phyloP scores from a whole-genome alignment of 441 rosid species.

The Populus tomentosa region DNA sequence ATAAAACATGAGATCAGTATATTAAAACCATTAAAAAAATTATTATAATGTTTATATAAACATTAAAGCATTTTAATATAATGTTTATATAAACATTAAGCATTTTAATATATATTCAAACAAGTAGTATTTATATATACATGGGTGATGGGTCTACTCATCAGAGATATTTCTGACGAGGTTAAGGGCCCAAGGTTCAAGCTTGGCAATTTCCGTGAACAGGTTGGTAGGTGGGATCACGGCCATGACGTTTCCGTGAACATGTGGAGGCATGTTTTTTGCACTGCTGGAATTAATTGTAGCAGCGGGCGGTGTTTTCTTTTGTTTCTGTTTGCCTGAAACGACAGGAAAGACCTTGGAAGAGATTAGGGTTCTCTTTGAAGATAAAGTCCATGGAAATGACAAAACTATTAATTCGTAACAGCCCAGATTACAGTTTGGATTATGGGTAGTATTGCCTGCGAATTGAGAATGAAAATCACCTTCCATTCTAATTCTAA shows the following conservation, averaged over 20 bases:
- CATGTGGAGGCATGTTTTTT: slow-evolving; percentile 51
- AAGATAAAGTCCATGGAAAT: slow-evolving; percentile 19
- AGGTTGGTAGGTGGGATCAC: slow-evolving; percentile 49
- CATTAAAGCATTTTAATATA: too few species aligned
- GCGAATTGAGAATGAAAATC: too few species aligned
- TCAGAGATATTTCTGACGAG: slow-evolving; percentile 51
- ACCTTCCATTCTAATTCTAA: too few species aligned
- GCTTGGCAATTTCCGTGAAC: too few species aligned
- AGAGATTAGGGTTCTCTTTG: slow-evolving; percentile 42
- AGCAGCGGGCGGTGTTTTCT: slow-evolving; percentile 30
- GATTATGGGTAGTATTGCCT: too few species aligned
- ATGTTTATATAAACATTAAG: too few species aligned
- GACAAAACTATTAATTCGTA: slow-evolving; percentile 1
- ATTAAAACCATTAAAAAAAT: too few species aligned
- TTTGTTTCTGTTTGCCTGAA: slow-evolving; percentile 45
- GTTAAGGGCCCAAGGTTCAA: slow-evolving; percentile 43
- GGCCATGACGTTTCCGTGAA: slow-evolving; percentile 46
- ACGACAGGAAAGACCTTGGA: slow-evolving; percentile 63
- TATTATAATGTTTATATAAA: too few species aligned
- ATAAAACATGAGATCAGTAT: too few species aligned
- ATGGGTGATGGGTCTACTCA: slow-evolving; percentile 59
- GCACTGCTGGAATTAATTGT: slow-evolving; percentile 32
- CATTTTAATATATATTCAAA: too few species aligned
- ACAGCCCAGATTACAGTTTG: neutral
- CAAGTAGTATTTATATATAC: slow-evolving; percentile 11